phyloP scores from a whole-genome alignment of 148 eudicot species.

The Dianthus caryophyllus region DNA sequence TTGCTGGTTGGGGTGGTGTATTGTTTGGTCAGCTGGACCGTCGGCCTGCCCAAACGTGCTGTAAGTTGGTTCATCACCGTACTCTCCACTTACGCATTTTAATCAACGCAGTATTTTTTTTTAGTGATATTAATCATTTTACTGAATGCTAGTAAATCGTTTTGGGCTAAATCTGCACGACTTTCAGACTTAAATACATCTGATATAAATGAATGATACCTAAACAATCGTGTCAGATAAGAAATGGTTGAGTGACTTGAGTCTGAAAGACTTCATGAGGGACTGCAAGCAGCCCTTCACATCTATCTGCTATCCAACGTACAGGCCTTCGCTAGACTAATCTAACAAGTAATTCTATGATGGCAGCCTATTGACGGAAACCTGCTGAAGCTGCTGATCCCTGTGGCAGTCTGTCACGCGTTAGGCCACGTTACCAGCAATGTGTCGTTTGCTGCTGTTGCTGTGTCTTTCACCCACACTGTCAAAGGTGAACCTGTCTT shows the following conservation, averaged over 20 bases:
- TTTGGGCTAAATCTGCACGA: too few species aligned
- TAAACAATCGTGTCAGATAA: background rate
- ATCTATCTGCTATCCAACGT: too few species aligned
- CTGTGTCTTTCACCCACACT: slow-evolving; percentile 98
- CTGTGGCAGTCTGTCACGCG: slow-evolving; percentile 91
- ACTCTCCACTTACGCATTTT: background rate
- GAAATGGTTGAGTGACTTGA: too few species aligned
- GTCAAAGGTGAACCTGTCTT: slow-evolving; percentile 58
- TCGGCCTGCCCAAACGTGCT: slow-evolving; percentile 98
- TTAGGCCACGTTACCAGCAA: slow-evolving; percentile 96
- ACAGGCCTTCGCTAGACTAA: background rate
- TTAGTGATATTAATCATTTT: too few species aligned
- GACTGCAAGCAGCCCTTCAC: too few species aligned
- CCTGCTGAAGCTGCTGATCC: slow-evolving; percentile 83
- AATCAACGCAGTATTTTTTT: too few species aligned
- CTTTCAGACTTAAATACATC: too few species aligned
- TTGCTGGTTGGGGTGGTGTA: slow-evolving; percentile 79
- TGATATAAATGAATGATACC: background rate
- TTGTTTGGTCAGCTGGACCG: slow-evolving; percentile 90
- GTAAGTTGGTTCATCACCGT: slow-evolving; percentile 43
- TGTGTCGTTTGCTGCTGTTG: slow-evolving; percentile 97
- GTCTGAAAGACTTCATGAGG: too few species aligned
- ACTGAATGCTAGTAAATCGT: too few species aligned
- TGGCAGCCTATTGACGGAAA: slow-evolving; percentile 79
- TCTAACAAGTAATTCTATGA: slow-evolving; percentile 4